These are phyloP conservation scores for Myriosclerotinia duriaeana DNA, from an alignment of 2,329 filamentous ascomycete genomes.

Conservation along the genomic window DNA sequence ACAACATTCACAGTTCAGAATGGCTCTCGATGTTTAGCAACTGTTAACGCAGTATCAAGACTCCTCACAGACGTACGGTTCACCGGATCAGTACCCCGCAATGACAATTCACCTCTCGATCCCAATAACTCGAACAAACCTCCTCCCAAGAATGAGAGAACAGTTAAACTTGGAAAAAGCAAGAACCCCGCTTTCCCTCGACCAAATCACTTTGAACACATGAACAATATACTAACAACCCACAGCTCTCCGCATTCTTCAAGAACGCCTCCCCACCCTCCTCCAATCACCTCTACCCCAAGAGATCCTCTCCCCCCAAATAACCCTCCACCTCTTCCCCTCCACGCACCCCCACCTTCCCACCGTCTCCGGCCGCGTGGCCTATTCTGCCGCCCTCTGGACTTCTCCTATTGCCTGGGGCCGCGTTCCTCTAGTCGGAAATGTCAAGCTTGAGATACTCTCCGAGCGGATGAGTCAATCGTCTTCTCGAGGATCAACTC, in stretches of 20 bases:
- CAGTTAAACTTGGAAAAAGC: conserved; percentile 51
- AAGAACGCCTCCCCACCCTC: conserved; percentile 65
- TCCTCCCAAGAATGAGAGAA: conserved; percentile 54
- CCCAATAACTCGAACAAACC: conserved; percentile 17
- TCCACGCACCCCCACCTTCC: conserved; percentile 85
- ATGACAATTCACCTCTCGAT: conserved; percentile 24
- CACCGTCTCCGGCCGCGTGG: conserved; percentile 83
- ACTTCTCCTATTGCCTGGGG: conserved; percentile 97
- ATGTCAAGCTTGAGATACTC: conserved; percentile 82
- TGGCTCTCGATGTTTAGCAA: conserved; percentile 32
- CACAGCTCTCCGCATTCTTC: conserved; percentile 62
- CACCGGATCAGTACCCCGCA: conserved; percentile 41
- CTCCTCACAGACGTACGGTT: conserved; percentile 47
- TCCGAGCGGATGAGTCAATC: conserved; percentile 73
- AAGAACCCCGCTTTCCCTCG: conserved; percentile 24
- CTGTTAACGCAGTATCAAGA: conserved; percentile 32
- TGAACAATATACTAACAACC: conserved; percentile 23
- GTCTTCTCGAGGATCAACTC: conserved; percentile 38
- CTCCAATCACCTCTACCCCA: conserved; percentile 67
- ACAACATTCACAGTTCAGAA: not conserved
- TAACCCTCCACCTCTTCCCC: conserved; percentile 69
- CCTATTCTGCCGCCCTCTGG: conserved; percentile 92
- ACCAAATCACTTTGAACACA: not conserved
- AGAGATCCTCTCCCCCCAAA: conserved; percentile 73
- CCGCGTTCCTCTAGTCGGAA: conserved; percentile 83